Evolutionary conservation across 306 rosid species (phyloP).

Genomic region (Casuarina equisetifolia): DNA sequence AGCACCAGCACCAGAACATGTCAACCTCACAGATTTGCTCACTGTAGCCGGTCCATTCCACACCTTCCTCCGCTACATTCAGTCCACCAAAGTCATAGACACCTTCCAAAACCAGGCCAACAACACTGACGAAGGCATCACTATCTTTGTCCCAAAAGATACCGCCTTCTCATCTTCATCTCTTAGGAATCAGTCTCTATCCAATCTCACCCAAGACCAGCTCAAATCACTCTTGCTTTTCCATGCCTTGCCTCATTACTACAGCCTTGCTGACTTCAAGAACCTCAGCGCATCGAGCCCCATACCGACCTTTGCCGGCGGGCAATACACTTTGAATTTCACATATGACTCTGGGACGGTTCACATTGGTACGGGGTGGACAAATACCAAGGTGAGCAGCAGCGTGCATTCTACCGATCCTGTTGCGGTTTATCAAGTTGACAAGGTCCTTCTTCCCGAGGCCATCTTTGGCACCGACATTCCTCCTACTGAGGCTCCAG

Average conservation of each 20-base stretch:
- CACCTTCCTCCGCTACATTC: conserved; percentile 66
- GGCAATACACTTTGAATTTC: conserved; percentile 68
- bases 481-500: conserved; percentile 83
- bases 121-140: conserved; percentile 84
- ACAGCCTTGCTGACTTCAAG: conserved; percentile 70
- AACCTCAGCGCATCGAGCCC: conserved; percentile 59
- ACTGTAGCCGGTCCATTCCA: conserved; percentile 87
- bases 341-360: conserved; percentile 71
- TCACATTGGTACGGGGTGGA: conserved; percentile 72
- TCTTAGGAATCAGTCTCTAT: conserved; percentile 56
- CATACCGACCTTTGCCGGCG: conserved; percentile 79
- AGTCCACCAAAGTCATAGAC: conserved; percentile 80
- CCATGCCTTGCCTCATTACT: conserved; percentile 89
- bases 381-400: conserved; percentile 73
- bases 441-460: conserved; percentile 77
- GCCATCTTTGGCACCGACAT: conserved; percentile 84
- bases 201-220: conserved; percentile 67
- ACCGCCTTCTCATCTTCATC: conserved; percentile 55
- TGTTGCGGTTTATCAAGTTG: conserved; percentile 77
- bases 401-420: conserved; percentile 86
- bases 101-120: conserved; percentile 95
- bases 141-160: conserved; percentile 84
- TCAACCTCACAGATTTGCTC: conserved; percentile 75
- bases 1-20: conserved; percentile 68
- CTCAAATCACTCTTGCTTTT: conserved; percentile 69